Conservation (phyloP, 129 eudicot genomes). For the Calendula officinalis region DNA sequence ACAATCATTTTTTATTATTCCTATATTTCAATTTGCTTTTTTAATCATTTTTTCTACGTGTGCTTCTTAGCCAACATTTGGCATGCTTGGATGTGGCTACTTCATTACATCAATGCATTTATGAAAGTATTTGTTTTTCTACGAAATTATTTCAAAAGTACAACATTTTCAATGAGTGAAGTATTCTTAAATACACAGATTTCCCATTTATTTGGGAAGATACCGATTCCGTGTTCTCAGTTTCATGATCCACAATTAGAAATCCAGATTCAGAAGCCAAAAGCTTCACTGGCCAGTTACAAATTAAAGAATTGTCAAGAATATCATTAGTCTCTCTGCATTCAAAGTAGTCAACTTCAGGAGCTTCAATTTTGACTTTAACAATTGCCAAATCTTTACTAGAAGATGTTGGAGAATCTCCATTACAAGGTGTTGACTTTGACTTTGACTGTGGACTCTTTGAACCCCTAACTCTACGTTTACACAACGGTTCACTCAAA, state of each 20-base stretch:
- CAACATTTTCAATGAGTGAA: too few relatives aligned
- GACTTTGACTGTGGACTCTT: constrained; percentile 29
- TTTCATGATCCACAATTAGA: not conserved
- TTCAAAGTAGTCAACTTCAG: constrained; percentile 32
- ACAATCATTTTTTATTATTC: too few relatives aligned
- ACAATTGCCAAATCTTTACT: constrained; percentile 18
- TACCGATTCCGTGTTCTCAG: constrained; percentile 21
- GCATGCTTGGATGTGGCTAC: too few relatives aligned
- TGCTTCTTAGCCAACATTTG: too few relatives aligned
- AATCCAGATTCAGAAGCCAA: constrained; percentile 21
- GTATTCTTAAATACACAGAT: constrained; percentile 31
- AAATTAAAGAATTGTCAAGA: constrained; percentile 11
- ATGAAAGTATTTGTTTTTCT: too few relatives aligned
- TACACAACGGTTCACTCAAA: constrained; percentile 56
- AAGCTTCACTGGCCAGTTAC: constrained; percentile 11
- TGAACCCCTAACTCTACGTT: constrained; percentile 40
- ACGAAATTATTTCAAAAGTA: too few relatives aligned
- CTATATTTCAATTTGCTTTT: too few relatives aligned
- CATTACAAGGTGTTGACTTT: constrained; percentile 29
- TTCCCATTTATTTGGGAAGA: constrained; percentile 26
- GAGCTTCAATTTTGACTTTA: constrained; percentile 45
- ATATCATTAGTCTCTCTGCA: constrained; percentile 12
- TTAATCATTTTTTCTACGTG: too few relatives aligned
- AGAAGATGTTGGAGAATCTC: constrained; percentile 21
- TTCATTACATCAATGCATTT: too few relatives aligned